A percentile compares a stretch with the other conserved stretches of the same genome.
phyloP scores from a whole-genome alignment of 768 basidiomycete genomes.

The Rhizopogon salebrosus region DNA sequence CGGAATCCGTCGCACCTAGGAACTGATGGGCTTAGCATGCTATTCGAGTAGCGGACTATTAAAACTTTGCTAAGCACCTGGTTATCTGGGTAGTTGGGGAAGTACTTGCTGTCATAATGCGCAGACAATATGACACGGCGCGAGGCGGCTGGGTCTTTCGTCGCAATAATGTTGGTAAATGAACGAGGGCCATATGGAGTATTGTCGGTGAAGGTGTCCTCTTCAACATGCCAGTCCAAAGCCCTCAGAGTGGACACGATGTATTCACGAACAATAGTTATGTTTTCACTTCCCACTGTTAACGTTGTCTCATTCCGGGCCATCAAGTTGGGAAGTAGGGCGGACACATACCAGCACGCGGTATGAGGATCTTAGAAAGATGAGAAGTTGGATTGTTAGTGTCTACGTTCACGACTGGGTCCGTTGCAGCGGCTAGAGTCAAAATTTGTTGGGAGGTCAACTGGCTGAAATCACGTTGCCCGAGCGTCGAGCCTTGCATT shows the following conservation, averaged over 20 bases:
- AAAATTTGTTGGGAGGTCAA: constrained; percentile 50
- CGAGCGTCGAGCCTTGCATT: constrained; percentile 27
- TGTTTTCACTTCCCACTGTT: constrained; percentile 68
- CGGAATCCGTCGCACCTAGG: constrained; percentile 95
- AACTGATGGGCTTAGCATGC: constrained; percentile 48
- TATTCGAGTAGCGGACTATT: background rate
- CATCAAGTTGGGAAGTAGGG: background rate
- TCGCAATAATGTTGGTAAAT: constrained; percentile 92
- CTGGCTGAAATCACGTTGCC: constrained; percentile 30
- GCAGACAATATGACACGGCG: constrained; percentile 84
- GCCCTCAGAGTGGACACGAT: constrained; percentile 66
- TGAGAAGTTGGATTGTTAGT: constrained; percentile 62
- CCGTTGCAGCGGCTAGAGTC: constrained; percentile 46
- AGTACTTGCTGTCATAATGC: constrained; percentile 93
- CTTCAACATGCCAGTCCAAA: constrained; percentile 84
- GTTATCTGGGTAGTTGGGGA: constrained; percentile 60
- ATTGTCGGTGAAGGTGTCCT: constrained; percentile 69
- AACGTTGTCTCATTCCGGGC: background rate
- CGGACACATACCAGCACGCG: constrained; percentile 60
- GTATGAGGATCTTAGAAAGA: constrained; percentile 81
- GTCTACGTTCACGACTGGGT: constrained; percentile 68
- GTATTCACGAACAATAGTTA: constrained; percentile 77
- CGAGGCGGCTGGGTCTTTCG: constrained; percentile 84
- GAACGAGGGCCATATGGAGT: constrained; percentile 79
- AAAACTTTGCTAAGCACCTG: constrained; percentile 46